A percentile compares a stretch with the other conserved stretches of the same genome.
phyloP scores from a whole-genome alignment of 371 early-diverging fungal species.

The Rhizopus arrhizus region DNA sequence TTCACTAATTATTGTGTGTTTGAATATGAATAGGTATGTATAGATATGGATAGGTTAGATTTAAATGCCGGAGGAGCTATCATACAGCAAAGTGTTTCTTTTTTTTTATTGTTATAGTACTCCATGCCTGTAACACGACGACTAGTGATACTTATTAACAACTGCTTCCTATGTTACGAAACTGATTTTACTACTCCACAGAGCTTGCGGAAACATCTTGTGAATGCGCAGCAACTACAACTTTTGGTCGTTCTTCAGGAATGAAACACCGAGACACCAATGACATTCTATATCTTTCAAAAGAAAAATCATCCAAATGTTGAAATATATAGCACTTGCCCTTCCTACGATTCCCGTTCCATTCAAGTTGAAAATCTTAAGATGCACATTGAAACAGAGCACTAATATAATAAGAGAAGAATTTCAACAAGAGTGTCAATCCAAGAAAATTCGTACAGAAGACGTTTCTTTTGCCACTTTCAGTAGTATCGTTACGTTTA shows the following conservation, averaged over 20 bases:
- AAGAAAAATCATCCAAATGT: background rate
- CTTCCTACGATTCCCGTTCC: background rate
- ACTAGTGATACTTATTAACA: slow-evolving; percentile 6
- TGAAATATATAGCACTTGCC: background rate
- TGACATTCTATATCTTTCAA: no score
- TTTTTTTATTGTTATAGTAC: slow-evolving; percentile 6
- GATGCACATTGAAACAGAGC: slow-evolving; percentile 1
- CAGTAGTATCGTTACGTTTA: slow-evolving; percentile 1
- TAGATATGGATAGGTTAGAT: no score
- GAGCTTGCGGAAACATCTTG: slow-evolving; percentile 1
- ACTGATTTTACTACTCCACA: background rate
- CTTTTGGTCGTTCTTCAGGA: no score
- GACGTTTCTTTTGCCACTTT: slow-evolving; percentile 1
- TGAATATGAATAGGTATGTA: no score
- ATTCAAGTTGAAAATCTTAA: background rate
- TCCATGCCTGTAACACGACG: background rate
- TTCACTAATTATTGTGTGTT: no score
- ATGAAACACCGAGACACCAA: no score
- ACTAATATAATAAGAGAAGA: slow-evolving; percentile 4
- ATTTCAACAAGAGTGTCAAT: slow-evolving; percentile 5
- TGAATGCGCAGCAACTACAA: background rate
- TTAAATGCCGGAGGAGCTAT: no score
- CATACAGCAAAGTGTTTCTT: no score
- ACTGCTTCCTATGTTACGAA: slow-evolving; percentile 7
- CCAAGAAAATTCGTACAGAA: slow-evolving; percentile 6